Conservation (phyloP, 2,329 filamentous ascomycete genomes). For the Alternaria panax region DNA sequence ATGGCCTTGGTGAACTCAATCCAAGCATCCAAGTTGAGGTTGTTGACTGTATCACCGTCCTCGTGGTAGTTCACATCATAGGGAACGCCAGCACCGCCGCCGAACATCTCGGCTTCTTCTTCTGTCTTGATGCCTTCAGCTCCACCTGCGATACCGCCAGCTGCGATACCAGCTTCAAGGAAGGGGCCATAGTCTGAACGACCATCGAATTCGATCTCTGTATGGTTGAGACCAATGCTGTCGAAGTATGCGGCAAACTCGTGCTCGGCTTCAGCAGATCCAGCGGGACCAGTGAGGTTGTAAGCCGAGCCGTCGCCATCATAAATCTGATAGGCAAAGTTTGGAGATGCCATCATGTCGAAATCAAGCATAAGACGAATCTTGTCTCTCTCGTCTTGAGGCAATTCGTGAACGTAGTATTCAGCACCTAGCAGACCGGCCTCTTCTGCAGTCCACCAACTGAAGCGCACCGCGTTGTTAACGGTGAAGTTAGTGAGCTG, state of each 20-base stretch:
- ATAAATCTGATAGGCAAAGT: conserved; percentile 64
- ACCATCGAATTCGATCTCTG: conserved; percentile 77
- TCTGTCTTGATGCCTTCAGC: conserved; percentile 78
- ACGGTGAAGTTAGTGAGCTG: conserved; percentile 74
- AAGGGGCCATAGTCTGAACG: conserved; percentile 83
- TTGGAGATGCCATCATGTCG: conserved; percentile 74
- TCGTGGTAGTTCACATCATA: conserved; percentile 49
- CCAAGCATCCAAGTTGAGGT: conserved; percentile 50
- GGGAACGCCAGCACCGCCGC: conserved; percentile 61
- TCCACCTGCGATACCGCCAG: conserved; percentile 78
- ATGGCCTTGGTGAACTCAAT: conserved; percentile 66
- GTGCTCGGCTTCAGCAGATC: conserved; percentile 73
- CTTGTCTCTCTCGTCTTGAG: conserved; percentile 61
- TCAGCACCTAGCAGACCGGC: conserved; percentile 68
- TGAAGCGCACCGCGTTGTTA: conserved; percentile 72
- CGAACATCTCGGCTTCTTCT: conserved; percentile 71
- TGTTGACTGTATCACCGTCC: conserved; percentile 46
- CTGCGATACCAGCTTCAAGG: conserved; percentile 74
- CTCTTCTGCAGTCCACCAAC: conserved; percentile 70
- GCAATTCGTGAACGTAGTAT: conserved; percentile 62
- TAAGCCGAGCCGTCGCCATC: conserved; percentile 61
- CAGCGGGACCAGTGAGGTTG: conserved; percentile 59
- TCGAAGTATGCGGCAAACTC: conserved; percentile 56
- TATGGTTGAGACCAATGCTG: conserved; percentile 53
- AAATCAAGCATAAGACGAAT: conserved; percentile 74